Evolutionary conservation across 2,329 filamentous ascomycete species (phyloP).

Genomic region (Scedosporium apiospermum): DNA sequence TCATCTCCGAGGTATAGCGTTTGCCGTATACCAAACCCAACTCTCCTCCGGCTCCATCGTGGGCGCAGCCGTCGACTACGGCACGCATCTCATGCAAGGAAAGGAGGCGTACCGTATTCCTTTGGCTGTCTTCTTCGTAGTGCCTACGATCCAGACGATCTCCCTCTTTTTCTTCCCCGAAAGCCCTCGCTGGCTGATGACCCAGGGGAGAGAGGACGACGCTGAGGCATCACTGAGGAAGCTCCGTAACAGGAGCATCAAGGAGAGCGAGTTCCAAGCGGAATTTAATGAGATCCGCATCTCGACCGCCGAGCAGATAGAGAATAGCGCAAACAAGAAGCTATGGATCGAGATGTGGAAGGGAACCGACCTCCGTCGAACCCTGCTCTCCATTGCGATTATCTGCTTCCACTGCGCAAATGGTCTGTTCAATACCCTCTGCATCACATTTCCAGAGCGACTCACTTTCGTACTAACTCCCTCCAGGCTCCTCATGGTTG

Average conservation of each 20-base stretch:
- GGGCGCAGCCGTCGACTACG: slow-evolving; percentile 21
- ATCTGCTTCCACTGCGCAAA: slow-evolving; percentile 23
- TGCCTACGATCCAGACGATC: slow-evolving; percentile 20
- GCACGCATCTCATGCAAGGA: slow-evolving; percentile 15
- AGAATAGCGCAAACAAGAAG: slow-evolving; percentile 15
- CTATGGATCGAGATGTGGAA: slow-evolving; percentile 23
- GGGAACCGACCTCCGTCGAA: slow-evolving; percentile 19
- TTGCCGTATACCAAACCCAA: slow-evolving; percentile 23
- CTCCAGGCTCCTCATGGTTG: slow-evolving; percentile 19
- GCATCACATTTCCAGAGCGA: background rate
- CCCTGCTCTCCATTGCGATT: slow-evolving; percentile 19
- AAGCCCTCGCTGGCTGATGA: slow-evolving; percentile 27
- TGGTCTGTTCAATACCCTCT: slow-evolving; percentile 12
- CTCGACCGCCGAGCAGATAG: slow-evolving; percentile 18
- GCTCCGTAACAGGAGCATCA: slow-evolving; percentile 18
- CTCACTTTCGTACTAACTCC: background rate
- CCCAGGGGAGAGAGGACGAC: slow-evolving; percentile 21
- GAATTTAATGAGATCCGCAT: slow-evolving; percentile 21
- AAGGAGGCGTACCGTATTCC: slow-evolving; percentile 11
- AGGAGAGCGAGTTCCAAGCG: slow-evolving; percentile 17
- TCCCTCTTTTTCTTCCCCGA: slow-evolving; percentile 25
- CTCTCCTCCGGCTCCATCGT: slow-evolving; percentile 23
- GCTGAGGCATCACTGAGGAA: slow-evolving; percentile 12
- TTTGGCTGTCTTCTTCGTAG: slow-evolving; percentile 20
- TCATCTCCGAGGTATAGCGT: slow-evolving; percentile 22